A percentile compares a stretch with the other conserved stretches of the same genome.
These are phyloP conservation scores for Trametes maxima DNA, from an alignment of 768 basidiomycete species.

Conservation along the genomic window DNA sequence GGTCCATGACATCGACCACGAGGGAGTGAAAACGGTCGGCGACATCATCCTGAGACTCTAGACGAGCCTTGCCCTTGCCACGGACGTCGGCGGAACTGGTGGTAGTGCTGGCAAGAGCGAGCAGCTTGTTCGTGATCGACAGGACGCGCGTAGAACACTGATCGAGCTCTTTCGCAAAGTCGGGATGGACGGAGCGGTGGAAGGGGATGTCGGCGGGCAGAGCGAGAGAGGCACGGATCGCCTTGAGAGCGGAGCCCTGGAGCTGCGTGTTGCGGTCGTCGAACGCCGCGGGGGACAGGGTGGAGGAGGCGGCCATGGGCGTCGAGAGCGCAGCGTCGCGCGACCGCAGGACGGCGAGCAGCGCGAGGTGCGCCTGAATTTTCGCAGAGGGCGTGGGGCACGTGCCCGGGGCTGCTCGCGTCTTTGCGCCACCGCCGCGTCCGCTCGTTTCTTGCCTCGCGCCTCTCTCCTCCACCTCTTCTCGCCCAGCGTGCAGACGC, in stretches of 20 bases:
- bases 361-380: background rate
- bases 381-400: background rate
- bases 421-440: background rate
- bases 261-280: conserved; percentile 56
- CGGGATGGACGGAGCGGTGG: conserved; percentile 82
- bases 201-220: conserved; percentile 82
- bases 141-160: conserved; percentile 66
- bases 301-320: conserved; percentile 9
- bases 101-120: conserved; percentile 53
- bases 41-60: conserved; percentile 77
- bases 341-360: background rate
- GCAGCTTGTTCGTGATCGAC: conserved; percentile 61
- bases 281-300: conserved; percentile 41
- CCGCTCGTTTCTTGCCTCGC: too few species aligned
- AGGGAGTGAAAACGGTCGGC: conserved; percentile 78
- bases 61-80: conserved; percentile 56
- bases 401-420: conserved; percentile 1
- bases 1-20: conserved; percentile 85
- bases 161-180: conserved; percentile 72
- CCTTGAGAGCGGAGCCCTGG: conserved; percentile 61
- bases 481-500: background rate
- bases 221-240: conserved; percentile 61
- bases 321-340: background rate
- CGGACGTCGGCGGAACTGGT: conserved; percentile 37
- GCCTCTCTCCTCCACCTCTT: background rate